A percentile compares a stretch with the other conserved stretches of the same genome.
Evolutionary conservation across 2,329 filamentous ascomycete species (phyloP).

Genomic region (Metarhizium humberi): DNA sequence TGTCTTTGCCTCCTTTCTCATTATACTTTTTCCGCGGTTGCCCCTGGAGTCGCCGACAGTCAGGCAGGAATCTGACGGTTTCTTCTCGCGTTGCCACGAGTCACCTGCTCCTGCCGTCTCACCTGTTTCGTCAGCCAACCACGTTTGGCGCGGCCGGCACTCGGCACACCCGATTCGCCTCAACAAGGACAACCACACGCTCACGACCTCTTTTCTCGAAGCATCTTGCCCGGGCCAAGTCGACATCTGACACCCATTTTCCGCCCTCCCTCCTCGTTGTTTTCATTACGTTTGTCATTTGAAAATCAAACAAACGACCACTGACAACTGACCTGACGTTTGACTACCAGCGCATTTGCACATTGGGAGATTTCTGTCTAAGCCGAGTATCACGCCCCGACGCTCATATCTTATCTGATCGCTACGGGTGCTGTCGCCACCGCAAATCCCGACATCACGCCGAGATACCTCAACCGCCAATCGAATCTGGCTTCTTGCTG

Average conservation of each 20-base stretch:
- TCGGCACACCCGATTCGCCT: conserved; percentile 7
- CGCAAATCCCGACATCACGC: background rate
- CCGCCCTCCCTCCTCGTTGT: background rate
- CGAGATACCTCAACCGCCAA: background rate
- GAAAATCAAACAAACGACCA: background rate
- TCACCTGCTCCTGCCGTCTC: conserved; percentile 5
- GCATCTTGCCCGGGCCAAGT: background rate
- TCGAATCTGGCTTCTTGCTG: background rate
- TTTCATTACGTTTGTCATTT: background rate
- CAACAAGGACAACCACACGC: background rate
- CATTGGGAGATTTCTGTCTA: background rate
- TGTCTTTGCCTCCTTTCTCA: background rate
- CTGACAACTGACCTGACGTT: background rate
- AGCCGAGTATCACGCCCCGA: background rate
- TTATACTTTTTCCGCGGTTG: background rate
- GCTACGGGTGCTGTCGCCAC: background rate
- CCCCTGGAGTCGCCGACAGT: background rate
- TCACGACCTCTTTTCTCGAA: background rate
- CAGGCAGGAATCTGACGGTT: background rate
- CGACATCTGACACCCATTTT: background rate
- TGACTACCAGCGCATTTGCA: background rate
- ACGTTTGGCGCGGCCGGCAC: conserved; percentile 3
- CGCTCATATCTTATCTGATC: conserved; percentile 5
- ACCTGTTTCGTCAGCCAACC: conserved; percentile 5
- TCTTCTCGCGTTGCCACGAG: background rate